These are phyloP conservation scores for Imleria badia DNA, from an alignment of 768 basidiomycete genomes.

Conservation along the genomic window DNA sequence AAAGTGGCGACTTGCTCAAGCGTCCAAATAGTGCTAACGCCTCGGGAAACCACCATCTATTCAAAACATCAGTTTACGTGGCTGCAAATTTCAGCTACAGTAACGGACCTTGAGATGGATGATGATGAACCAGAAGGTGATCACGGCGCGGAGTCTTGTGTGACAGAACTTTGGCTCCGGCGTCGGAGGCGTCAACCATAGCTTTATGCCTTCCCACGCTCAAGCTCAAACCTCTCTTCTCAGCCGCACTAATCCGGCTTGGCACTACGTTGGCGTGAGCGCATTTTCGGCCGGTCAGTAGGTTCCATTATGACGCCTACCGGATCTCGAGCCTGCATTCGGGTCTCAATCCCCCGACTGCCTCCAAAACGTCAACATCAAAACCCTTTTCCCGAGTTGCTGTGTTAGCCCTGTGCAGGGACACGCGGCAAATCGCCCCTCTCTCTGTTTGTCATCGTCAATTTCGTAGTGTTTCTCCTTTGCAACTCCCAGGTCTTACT, in stretches of 20 bases:
- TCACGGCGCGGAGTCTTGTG: no score
- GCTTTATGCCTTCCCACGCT: no score
- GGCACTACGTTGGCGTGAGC: conserved; percentile 20
- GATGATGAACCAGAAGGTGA: no score
- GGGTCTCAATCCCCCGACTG: conserved; percentile 21
- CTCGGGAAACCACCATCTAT: not conserved
- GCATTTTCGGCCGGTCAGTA: conserved; percentile 18
- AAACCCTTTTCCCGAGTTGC: conserved; percentile 15
- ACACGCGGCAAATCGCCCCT: conserved; percentile 5
- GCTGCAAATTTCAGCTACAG: no score
- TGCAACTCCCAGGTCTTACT: conserved; percentile 13
- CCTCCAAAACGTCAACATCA: conserved; percentile 18
- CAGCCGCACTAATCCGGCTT: conserved; percentile 27
- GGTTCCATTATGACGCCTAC: conserved; percentile 11
- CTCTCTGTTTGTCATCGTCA: conserved; percentile 9
- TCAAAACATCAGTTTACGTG: not conserved
- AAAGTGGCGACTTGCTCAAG: not conserved
- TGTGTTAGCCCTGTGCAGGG: conserved; percentile 7
- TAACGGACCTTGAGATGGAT: no score
- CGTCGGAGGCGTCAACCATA: no score
- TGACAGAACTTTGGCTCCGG: no score
- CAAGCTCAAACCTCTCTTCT: no score
- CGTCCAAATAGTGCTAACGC: not conserved
- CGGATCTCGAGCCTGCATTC: conserved; percentile 22
- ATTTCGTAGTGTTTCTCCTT: conserved; percentile 20